Base-by-base conservation (phyloP, 371 early-diverging fungal species). In the Mucor racemosus region DNA sequence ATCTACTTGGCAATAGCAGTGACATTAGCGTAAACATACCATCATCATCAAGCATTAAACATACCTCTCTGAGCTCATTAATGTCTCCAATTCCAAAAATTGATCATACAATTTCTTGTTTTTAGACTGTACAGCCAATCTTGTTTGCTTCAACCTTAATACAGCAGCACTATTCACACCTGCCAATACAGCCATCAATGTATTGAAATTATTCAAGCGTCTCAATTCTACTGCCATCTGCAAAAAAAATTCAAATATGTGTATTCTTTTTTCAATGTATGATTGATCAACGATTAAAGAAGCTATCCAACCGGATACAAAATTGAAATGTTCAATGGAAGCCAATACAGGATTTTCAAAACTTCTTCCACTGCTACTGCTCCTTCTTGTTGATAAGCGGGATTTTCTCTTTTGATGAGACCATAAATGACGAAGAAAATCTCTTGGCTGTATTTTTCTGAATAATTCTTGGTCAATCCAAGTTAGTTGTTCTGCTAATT, bases 141-240 rank as follows among this genome's bases (percentile, higher is more conserved):
- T 26, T 11, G 92, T 89, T 26, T 86, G 86, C 50, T 79, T 83
- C 31, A 92, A 71, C 21, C 92, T 76, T 0, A 83, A 74, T 26
- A 92, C 84, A 6, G 90, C 72, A 0, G 91, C 89, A 54, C 82
- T 87, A 64, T 90, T 91, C 64, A 92, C 78, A 6, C 91, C 92
- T 3, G 91, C 90, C 57, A 92, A 69, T 36, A 92, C 75, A 8
- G 92, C 91, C 91, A 91, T 91, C 19, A 86, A 60, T 1, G 91
- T 84, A 58, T 89, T 91, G 62, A 84, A 92, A 67, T 92, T 92
- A 60, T 87, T 86, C 36, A 77, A 75, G 19, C 90, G 67, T 26
- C 90, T 74, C 5, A 83, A 71, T 36, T 90, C 86, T 14, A 83
- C 80, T 31, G 92, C 90, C 31, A 89, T 72, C 17, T 79, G 76